Percentiles rank a stretch among this genome's conserved stretches.
Conservation (phyloP, 169 alveolate species). For the Plasmodium blacklocki region DNA sequence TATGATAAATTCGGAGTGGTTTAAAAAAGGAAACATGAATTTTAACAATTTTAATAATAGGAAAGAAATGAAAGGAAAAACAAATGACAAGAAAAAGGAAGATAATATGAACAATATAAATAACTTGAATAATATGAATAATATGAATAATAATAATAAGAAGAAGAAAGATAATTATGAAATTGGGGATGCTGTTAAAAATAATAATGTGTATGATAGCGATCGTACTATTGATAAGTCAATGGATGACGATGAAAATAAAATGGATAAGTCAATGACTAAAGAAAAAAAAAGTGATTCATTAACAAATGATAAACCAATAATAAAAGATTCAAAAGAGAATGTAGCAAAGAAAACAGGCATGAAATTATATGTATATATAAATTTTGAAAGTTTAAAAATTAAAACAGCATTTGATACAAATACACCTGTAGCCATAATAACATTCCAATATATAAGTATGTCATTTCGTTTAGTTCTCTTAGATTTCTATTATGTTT, state of each 20-base stretch:
- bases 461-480: slow-evolving; percentile 67
- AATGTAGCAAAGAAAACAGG: slow-evolving; percentile 30
- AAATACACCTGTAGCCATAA: slow-evolving; percentile 62
- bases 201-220: background rate
- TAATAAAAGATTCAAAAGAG: background rate
- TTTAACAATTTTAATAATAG: slow-evolving; percentile 18
- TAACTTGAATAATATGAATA: background rate
- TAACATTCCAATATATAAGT: slow-evolving; percentile 63
- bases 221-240: background rate
- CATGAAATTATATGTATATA: slow-evolving; percentile 47
- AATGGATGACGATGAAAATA: background rate
- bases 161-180: background rate
- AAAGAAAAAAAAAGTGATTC: background rate
- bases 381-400: slow-evolving; percentile 67
- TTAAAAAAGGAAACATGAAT: slow-evolving; percentile 35
- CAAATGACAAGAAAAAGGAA: background rate
- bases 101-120: background rate
- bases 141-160: background rate
- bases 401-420: slow-evolving; percentile 65
- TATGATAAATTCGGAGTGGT: slow-evolving; percentile 61
- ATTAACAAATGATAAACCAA: background rate
- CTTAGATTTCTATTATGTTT: slow-evolving; percentile 62
- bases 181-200: background rate
- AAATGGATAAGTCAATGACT: background rate
- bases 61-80: background rate